These are phyloP conservation scores for Metschnikowia cerradonensis DNA, from an alignment of 805 yeast genomes.

Conservation along the genomic window DNA sequence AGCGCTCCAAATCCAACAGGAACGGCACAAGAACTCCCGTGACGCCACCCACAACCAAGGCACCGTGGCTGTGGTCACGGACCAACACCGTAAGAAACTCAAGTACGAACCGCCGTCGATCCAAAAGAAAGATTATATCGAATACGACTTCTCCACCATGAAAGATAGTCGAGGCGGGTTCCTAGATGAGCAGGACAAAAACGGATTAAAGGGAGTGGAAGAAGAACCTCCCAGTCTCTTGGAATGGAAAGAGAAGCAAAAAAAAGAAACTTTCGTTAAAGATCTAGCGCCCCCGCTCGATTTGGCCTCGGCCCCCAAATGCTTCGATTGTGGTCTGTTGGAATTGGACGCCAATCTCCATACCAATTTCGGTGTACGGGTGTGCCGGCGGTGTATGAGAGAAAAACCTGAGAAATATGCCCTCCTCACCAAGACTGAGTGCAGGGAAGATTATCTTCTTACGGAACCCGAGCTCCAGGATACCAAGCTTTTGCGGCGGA, in stretches of 20 bases:
- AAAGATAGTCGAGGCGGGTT: conserved; percentile 86
- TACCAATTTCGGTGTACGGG: conserved; percentile 66
- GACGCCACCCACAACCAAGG: conserved; percentile 10
- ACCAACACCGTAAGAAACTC: conserved; percentile 12
- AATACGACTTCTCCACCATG: conserved; percentile 88
- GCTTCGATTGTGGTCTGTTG: conserved; percentile 75
- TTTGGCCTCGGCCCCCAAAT: conserved; percentile 69
- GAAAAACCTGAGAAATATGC: conserved; percentile 84
- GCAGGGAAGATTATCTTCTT: conserved; percentile 83
- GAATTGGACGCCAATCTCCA: conserved; percentile 74
- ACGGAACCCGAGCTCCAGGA: conserved; percentile 93
- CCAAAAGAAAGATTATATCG: conserved; percentile 64
- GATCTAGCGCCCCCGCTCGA: conserved; percentile 73
- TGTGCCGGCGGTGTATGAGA: conserved; percentile 75
- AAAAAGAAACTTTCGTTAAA: conserved; percentile 32
- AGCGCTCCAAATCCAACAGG: conserved; percentile 46
- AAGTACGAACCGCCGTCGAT: conserved; percentile 34
- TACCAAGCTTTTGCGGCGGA: conserved; percentile 56
- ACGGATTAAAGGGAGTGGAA: conserved; percentile 22
- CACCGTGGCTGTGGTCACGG: conserved; percentile 13
- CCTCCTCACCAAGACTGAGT: conserved; percentile 89
- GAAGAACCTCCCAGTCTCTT: conserved; percentile 43
- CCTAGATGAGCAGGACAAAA: conserved; percentile 31
- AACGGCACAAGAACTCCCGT: conserved; percentile 20
- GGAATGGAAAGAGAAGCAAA: conserved; percentile 48